These are phyloP conservation scores for Fusarium begoniae DNA, from an alignment of 2,329 filamentous ascomycete species.

Conservation along the genomic window DNA sequence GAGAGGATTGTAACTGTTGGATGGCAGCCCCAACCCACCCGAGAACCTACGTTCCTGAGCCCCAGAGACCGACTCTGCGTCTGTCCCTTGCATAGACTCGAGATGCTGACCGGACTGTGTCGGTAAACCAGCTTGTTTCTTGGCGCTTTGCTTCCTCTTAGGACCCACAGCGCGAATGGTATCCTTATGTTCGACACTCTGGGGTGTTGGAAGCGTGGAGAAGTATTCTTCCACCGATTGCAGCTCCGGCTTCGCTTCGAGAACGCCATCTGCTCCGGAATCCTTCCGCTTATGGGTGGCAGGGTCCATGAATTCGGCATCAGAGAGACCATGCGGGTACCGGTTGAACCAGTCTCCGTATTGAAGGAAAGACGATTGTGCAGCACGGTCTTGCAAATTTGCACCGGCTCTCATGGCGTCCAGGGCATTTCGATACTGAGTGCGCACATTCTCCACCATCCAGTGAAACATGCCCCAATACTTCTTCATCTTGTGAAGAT, in stretches of 20 bases:
- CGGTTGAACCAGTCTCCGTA: constrained; percentile 98
- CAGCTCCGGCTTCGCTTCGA: constrained; percentile 89
- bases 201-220: constrained; percentile 74
- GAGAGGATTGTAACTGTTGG: constrained; percentile 56
- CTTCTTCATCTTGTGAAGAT: constrained; percentile 92
- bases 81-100: constrained; percentile 31
- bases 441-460: constrained; percentile 91
- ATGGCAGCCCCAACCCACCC: constrained; percentile 52
- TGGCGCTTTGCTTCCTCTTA: constrained; percentile 53
- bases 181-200: constrained; percentile 54
- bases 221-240: constrained; percentile 96
- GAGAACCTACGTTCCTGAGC: constrained; percentile 53
- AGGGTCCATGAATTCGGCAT: constrained; percentile 83
- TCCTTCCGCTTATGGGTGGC: constrained; percentile 74
- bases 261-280: constrained; percentile 83
- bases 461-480: constrained; percentile 99
- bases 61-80: constrained; percentile 23
- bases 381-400: constrained; percentile 56
- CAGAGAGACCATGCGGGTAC: constrained; percentile 91
- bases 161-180: constrained; percentile 28
- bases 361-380: constrained; percentile 78
- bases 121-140: constrained; percentile 40
- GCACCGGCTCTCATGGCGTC: constrained; percentile 79
- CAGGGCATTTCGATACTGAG: constrained; percentile 85
- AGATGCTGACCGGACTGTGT: constrained; percentile 31